These are phyloP conservation scores for Phytopythium montanum DNA, from an alignment of 352 stramenopile species.

Conservation along the genomic window DNA sequence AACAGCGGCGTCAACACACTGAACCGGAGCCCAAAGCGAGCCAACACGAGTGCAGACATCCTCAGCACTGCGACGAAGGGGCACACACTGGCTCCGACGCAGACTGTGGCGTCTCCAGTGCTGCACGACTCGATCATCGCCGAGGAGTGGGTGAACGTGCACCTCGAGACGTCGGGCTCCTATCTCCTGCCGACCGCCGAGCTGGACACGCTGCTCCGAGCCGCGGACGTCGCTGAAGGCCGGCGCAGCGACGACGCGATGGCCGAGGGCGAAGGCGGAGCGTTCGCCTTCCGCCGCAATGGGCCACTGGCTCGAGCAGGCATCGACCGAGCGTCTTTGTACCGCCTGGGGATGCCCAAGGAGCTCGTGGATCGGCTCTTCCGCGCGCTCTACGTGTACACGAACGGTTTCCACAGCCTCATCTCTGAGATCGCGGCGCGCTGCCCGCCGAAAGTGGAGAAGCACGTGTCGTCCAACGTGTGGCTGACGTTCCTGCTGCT, in stretches of 20 bases:
- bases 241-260: conserved; percentile 30
- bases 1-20: background rate
- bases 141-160: conserved; percentile 79
- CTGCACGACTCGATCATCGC: conserved; percentile 67
- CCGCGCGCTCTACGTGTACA: conserved; percentile 82
- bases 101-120: conserved; percentile 8
- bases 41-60: background rate
- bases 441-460: conserved; percentile 55
- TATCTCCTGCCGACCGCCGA: conserved; percentile 54
- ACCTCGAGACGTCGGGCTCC: conserved; percentile 47
- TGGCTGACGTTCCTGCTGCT: conserved; percentile 76
- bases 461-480: conserved; percentile 77
- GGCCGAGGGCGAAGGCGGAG: conserved; percentile 31
- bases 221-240: conserved; percentile 14
- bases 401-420: conserved; percentile 81
- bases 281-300: conserved; percentile 44
- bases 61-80: background rate
- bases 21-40: background rate
- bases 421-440: conserved; percentile 78
- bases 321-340: conserved; percentile 68
- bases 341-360: conserved; percentile 72
- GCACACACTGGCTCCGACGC: background rate
- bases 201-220: conserved; percentile 29
- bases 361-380: conserved; percentile 76
- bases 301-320: conserved; percentile 50